Percentiles rank a stretch among this genome's conserved stretches.
Evolutionary conservation across 2,329 filamentous ascomycete genomes (phyloP).

Genomic region (Neopestalotiopsis sp.): DNA sequence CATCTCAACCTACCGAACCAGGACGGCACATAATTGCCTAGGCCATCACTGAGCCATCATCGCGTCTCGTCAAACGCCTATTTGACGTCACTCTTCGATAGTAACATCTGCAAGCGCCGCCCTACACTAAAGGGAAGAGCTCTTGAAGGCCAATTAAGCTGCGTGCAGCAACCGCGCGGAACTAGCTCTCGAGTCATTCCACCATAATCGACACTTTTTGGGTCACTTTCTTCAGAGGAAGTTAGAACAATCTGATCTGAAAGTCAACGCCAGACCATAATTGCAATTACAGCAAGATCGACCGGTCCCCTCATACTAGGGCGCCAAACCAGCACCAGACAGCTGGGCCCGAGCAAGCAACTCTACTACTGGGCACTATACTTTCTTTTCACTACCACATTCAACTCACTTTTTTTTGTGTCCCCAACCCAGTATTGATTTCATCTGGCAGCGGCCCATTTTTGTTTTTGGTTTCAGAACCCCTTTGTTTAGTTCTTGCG

Average conservation of each 20-base stretch:
- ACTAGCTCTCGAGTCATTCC: conserved; percentile 1
- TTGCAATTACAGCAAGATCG: neutral
- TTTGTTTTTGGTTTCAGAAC: neutral
- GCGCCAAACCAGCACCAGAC: neutral
- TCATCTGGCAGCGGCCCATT: neutral
- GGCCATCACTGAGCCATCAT: neutral
- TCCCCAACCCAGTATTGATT: neutral
- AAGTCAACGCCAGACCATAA: neutral
- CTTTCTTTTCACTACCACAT: neutral
- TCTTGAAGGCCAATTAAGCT: neutral
- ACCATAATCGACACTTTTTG: neutral
- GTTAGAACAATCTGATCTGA: neutral
- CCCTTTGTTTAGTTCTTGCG: conserved; percentile 2
- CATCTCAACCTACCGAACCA: neutral
- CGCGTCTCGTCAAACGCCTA: neutral
- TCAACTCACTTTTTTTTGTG: neutral
- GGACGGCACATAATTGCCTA: neutral
- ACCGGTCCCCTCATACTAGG: neutral
- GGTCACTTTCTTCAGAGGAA: neutral
- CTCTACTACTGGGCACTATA: neutral
- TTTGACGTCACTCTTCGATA: neutral
- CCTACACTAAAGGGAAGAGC: neutral
- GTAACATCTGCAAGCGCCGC: neutral
- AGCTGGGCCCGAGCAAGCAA: neutral
- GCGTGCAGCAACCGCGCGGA: neutral